Percentiles rank a stretch among this genome's conserved stretches.
phyloP scores from a whole-genome alignment of 345 rosid species.

The Salix purpurea region DNA sequence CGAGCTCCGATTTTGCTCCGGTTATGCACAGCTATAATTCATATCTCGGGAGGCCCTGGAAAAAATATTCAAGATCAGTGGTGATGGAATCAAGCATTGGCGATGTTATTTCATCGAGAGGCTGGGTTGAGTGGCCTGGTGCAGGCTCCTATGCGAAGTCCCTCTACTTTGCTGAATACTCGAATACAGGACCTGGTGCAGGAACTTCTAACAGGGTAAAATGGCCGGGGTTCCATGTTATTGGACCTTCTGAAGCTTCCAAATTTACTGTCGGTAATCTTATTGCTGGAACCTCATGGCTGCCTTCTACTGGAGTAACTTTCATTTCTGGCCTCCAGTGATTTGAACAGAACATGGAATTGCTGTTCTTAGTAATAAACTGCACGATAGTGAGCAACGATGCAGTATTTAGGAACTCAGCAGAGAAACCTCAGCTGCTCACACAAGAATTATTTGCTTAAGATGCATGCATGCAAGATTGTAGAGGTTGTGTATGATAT shows the following conservation, averaged over 20 bases:
- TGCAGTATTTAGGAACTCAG: too few relatives aligned
- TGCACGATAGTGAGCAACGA: too few relatives aligned
- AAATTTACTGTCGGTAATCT: slow-evolving; percentile 44
- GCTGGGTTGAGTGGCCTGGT: slow-evolving; percentile 78
- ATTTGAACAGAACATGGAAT: neutral
- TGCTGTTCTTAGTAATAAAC: too few relatives aligned
- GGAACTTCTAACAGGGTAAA: slow-evolving; percentile 34
- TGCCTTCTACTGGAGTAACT: slow-evolving; percentile 59
- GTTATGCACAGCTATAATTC: slow-evolving; percentile 32
- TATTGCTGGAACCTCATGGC: slow-evolving; percentile 48
- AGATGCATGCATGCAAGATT: too few relatives aligned
- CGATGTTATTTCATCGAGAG: slow-evolving; percentile 38
- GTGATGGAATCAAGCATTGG: slow-evolving; percentile 67
- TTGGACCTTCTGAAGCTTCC: slow-evolving; percentile 38
- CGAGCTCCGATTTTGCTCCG: slow-evolving; percentile 30
- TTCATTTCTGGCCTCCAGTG: slow-evolving; percentile 44
- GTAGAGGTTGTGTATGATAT: too few relatives aligned
- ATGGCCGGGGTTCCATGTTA: slow-evolving; percentile 51
- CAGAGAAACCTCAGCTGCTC: too few relatives aligned
- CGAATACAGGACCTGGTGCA: slow-evolving; percentile 47
- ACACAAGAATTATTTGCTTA: too few relatives aligned
- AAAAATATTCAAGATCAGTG: slow-evolving; percentile 56
- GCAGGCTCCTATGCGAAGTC: slow-evolving; percentile 23
- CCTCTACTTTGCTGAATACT: slow-evolving; percentile 48
- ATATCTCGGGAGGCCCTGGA: slow-evolving; percentile 85